Base-by-base conservation (phyloP, 345 rosid genomes). In the Camelina neglecta region DNA sequence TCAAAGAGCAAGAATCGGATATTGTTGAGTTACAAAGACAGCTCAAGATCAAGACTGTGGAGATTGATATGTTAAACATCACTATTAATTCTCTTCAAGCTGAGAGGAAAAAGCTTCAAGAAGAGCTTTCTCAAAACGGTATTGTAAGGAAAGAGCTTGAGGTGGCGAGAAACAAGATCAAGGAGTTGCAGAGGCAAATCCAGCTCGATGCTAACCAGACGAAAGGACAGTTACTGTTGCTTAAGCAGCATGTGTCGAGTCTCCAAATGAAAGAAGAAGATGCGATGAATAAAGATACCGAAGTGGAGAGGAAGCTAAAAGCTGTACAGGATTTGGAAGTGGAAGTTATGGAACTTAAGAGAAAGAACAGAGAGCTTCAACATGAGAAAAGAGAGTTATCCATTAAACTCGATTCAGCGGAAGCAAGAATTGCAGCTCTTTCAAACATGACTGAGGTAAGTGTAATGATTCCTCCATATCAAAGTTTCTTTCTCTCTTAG, bases 181-280 rank as follows among this genome's bases (percentile, higher is more conserved):
- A 83, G 84, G 97, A 90, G 79, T 79, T 92, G 69, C 97, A 95
- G 79, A 89, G 93, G 76, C 97, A 92, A 74, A 90, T 95, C 81
- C 97, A 95, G 82, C 91, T 92, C 16, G 93, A 92, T 64, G 90
- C 97, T 65, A 95, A 87, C 79, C 97, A 88, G 88, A 92, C 97
- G 16, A 92, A 89, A 82, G 96, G 96, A 48, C 99, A 92, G 72
- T 81, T 95, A 36, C 83, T 95, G 72, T 79, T 90, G 85, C 96
- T 92, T 77, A 95, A 95, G 77, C 93, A 92, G 64, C 99, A 90
- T 68, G 99, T 95, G 31, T 88, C 90, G 12, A 79, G 84, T 79
- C 97, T 95, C 63, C 97, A 86, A 67, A 80, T 83, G 45, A 92
- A 89, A 80, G 97, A 92, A 85, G 89, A 87, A 78, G 94, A 87